Base-by-base conservation (phyloP, 768 basidiomycete genomes). In the Neoboletus magnificus region DNA sequence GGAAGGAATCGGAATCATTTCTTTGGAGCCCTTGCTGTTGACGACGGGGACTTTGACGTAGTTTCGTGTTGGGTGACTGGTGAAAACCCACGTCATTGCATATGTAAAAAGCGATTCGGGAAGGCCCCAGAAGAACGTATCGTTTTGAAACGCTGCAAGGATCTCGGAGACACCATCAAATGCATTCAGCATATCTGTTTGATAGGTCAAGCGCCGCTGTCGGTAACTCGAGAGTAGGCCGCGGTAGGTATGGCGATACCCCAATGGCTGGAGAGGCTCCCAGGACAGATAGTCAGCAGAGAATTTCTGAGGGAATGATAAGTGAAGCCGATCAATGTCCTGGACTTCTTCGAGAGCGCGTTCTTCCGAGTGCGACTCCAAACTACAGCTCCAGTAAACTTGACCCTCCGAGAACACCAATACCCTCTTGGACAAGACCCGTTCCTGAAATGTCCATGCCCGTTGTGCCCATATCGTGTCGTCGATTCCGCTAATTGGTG, bases 401-500 rank as follows among this genome's bases (percentile, higher is more conserved):
- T 63, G 58, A 48, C n/a, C 22, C 20, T 56, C 33, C 5, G 61
- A 63, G 61, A 63, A 63, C 25, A 63, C 47, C 32, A 63, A 42
- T 12, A 59, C 36, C 29, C 57, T 58, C 35, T n/a, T 53, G 13
- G 61, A 63, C 20, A 59, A 36, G 6, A 56, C 36, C 9, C 61
- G 58, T 4, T 63, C 62, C 30, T 63, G 61, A 40, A 63, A 63
- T 2, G 62, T 63, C 62, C 61, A 64, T 22, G 52, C 56, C 8
- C 62, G 40, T 15, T 54, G 3, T n/a, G 54, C 59, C 54, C 59
- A 58, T 20, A 23, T 22, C 22, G 58, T 51, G 18, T 50, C 35
- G 5, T 52, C 41, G 22, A 58, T 59, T 7, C 51, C 39, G 3
- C 5, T 16, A n/a, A n/a, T n/a, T 25, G 25, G 15, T 5, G 44